A percentile compares a stretch with the other conserved stretches of the same genome.
Evolutionary conservation across 2,329 filamentous ascomycete species (phyloP).

Genomic region (Ramichloridium luteum): DNA sequence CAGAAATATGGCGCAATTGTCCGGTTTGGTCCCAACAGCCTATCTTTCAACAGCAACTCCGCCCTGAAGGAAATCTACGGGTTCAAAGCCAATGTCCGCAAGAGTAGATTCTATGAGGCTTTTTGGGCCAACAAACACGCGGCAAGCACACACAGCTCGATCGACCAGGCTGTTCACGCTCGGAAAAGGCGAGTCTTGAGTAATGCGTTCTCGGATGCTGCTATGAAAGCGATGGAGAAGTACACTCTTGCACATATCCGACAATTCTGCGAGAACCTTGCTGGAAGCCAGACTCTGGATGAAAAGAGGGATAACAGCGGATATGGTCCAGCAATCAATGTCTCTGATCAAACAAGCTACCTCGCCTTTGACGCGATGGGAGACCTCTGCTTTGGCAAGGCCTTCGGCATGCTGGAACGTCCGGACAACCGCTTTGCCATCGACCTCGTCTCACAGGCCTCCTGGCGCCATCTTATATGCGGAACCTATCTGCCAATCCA

Average conservation of each 20-base stretch:
- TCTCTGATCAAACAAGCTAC: slow-evolving; percentile 32
- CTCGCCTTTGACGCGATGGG: slow-evolving; percentile 28
- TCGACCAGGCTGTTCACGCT: slow-evolving; percentile 35
- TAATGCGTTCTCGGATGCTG: slow-evolving; percentile 35
- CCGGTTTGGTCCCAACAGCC: slow-evolving; percentile 65
- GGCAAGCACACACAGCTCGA: slow-evolving; percentile 33
- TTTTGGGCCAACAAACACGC: slow-evolving; percentile 33
- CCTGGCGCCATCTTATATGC: slow-evolving; percentile 23
- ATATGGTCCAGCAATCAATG: slow-evolving; percentile 34
- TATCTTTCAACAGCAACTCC: slow-evolving; percentile 63
- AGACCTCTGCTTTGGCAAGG: slow-evolving; percentile 23
- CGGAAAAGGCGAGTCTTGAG: slow-evolving; percentile 35
- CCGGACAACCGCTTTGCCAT: slow-evolving; percentile 24
- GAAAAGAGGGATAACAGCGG: slow-evolving; percentile 15
- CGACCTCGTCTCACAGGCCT: slow-evolving; percentile 14
- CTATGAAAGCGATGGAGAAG: slow-evolving; percentile 35
- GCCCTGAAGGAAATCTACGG: slow-evolving; percentile 46
- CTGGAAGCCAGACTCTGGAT: slow-evolving; percentile 3
- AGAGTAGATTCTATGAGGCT: slow-evolving; percentile 37
- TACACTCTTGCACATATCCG: slow-evolving; percentile 34
- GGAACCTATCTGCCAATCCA: slow-evolving; percentile 33
- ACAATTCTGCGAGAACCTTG: slow-evolving; percentile 26
- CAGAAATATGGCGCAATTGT: slow-evolving; percentile 57
- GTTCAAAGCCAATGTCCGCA: slow-evolving; percentile 36
- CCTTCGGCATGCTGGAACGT: slow-evolving; percentile 33